A percentile compares a stretch with the other conserved stretches of the same genome.
phyloP scores from a whole-genome alignment of 352 stramenopile genomes.

The Pythium rishiriense region DNA sequence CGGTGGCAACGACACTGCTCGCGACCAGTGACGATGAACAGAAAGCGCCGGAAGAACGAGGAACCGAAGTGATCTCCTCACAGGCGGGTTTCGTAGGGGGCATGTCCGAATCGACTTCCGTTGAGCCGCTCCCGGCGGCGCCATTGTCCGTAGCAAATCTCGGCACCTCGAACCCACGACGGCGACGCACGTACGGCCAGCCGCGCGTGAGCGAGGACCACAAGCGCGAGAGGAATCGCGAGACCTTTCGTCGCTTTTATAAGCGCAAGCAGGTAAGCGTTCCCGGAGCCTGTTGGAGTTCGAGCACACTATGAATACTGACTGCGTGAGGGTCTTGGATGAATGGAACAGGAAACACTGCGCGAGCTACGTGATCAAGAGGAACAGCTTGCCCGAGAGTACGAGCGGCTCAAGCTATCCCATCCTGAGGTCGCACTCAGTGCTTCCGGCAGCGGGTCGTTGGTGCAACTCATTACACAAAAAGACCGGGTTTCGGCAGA shows the following conservation, averaged over 20 bases:
- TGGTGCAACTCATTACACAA: conserved; percentile 9
- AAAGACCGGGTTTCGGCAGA: conserved; percentile 18
- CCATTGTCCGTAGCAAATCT: not conserved
- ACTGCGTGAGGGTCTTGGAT: no score
- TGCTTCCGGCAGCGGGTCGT: not conserved
- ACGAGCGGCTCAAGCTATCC: conserved; percentile 12
- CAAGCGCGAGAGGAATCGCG: conserved; percentile 30
- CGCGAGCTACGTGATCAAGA: conserved; percentile 23
- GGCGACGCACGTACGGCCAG: conserved; percentile 18
- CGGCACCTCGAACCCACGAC: not conserved
- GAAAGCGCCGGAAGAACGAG: not conserved
- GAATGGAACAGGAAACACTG: conserved; percentile 15
- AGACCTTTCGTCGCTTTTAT: conserved; percentile 29
- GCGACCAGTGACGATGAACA: not conserved
- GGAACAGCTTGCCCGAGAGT: conserved; percentile 5
- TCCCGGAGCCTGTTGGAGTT: no score
- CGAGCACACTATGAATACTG: no score
- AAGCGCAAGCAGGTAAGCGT: conserved; percentile 24
- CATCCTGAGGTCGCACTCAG: not conserved
- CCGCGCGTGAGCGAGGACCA: conserved; percentile 22
- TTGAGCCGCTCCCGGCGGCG: not conserved
- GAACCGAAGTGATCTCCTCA: not conserved
- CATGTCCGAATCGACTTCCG: not conserved
- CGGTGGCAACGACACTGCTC: not conserved
- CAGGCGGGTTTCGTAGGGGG: not conserved